Evolutionary conservation across 176 grass and related monocot genomes (phyloP).

Genomic region (Zea luxurians): DNA sequence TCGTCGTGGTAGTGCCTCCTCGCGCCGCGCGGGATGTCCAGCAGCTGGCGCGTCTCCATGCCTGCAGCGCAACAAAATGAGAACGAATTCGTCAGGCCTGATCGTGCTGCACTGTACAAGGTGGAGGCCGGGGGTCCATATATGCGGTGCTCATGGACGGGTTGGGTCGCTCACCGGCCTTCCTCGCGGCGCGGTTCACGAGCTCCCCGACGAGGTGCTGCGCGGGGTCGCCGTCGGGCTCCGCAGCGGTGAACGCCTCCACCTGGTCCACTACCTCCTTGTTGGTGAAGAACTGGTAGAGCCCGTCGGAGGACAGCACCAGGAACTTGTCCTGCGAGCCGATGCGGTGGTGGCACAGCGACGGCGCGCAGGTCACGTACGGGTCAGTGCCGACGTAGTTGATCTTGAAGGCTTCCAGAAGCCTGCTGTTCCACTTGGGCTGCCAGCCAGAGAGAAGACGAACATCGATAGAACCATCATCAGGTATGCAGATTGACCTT

Average conservation of each 20-base stretch:
- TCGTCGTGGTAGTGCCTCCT: conserved; percentile 79
- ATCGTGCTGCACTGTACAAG: not conserved
- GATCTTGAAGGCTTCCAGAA: conserved; percentile 58
- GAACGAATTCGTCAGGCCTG: not conserved
- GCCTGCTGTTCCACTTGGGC: conserved; percentile 74
- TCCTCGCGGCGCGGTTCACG: conserved; percentile 61
- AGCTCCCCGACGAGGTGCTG: conserved; percentile 61
- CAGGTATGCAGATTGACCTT: too few relatives aligned
- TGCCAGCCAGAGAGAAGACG: too few relatives aligned
- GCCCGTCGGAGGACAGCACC: conserved; percentile 83
- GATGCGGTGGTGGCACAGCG: conserved; percentile 67
- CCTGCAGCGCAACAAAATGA: conserved; percentile 40
- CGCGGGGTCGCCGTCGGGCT: conserved; percentile 74
- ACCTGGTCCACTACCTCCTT: conserved; percentile 71
- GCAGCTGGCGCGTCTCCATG: conserved; percentile 63
- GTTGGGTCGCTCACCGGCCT: conserved; percentile 48
- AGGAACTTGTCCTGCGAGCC: conserved; percentile 65
- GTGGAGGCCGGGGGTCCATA: too few relatives aligned
- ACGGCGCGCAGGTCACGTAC: conserved; percentile 71
- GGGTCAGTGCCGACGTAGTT: conserved; percentile 20
- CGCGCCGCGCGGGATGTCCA: conserved; percentile 52
- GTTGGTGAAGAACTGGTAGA: conserved; percentile 91
- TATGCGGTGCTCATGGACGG: too few relatives aligned
- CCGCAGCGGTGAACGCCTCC: conserved; percentile 42
- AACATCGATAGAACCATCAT: too few relatives aligned